Base-by-base conservation (phyloP, 306 rosid species). In the Vachellia pachyceras region DNA sequence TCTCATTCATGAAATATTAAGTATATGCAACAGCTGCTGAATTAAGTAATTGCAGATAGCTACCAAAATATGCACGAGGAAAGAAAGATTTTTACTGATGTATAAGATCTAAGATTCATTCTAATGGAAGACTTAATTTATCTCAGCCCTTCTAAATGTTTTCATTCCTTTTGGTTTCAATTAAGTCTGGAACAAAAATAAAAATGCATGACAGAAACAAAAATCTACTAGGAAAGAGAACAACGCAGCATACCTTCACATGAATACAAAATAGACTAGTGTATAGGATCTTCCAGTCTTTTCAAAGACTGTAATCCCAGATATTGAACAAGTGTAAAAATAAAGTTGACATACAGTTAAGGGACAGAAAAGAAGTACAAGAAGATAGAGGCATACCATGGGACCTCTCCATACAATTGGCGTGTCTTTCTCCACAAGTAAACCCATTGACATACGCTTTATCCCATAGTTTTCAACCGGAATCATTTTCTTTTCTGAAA, bases 371-470 rank as follows among this genome's bases (percentile, higher is more conserved):
- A 72, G 76, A 60, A 65, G 45, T 49, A 41, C 36, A 57, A 73
- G 78, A 61, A 75, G 63, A n/a, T 60, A 58, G 33, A 84, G 83
- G 65, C 80, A 87, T 89, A 95, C 98, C 99, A 95, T 95, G 84
- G 99, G 99, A 84, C 99, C 99, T 85, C 99, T 90, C 99, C 99
- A 95, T 44, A 95, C 96, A 86, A 95, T 90, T 1, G 98, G 92
- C 57, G 97, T 93, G 87, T 93, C 91, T 84, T 92, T 93, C 69
- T 90, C 97, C 73, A 95, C 98, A 77, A 93, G 98, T 68, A 95
- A 88, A 58, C 98, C 99, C 47, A 93, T 95, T 73, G 98, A 93
- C 99, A 95, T 95, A 77, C 99, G 93, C 88, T 95, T 93, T 73
- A 95, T 92, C 84, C 99, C 96, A 77, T 93, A 77, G 85, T 82